phyloP scores from a whole-genome alignment of 192 early-diverging fungal genomes.

The Lobulomyces angularis region DNA sequence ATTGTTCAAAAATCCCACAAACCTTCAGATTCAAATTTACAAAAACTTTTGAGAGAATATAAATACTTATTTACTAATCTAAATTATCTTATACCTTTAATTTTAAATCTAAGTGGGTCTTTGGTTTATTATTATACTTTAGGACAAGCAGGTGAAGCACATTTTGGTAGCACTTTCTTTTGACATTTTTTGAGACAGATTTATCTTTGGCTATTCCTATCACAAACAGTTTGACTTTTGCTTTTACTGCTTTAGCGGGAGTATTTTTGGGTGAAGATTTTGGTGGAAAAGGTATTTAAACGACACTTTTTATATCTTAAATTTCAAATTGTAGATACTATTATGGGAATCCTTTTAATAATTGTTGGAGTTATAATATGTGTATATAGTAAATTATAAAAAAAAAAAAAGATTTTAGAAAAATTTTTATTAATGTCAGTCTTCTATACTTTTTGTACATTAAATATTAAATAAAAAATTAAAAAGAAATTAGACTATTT shows the following conservation, averaged over 20 bases:
- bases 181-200: slow-evolving; percentile 32
- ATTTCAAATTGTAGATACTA: too few relatives aligned
- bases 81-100: slow-evolving; percentile 72
- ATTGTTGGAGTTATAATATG: too few relatives aligned
- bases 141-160: slow-evolving; percentile 44
- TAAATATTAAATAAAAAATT: too few relatives aligned
- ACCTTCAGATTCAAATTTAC: not conserved
- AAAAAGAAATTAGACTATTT: too few relatives aligned
- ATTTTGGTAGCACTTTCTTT: not conserved
- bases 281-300: too few relatives aligned
- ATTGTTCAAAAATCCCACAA: slow-evolving; percentile 20
- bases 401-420: too few relatives aligned
- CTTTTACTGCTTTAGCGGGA: slow-evolving; percentile 72
- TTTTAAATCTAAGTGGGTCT: slow-evolving; percentile 82
- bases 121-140: slow-evolving; percentile 88
- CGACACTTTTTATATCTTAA: too few relatives aligned
- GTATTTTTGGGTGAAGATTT: slow-evolving; percentile 64
- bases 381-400: too few relatives aligned
- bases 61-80: not conserved
- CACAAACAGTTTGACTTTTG: slow-evolving; percentile 79
- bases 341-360: too few relatives aligned
- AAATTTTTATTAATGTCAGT: too few relatives aligned
- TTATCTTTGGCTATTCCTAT: slow-evolving; percentile 86
- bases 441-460: too few relatives aligned
- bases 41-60: slow-evolving; percentile 6